Conservation (phyloP, 169 alveolate genomes). For the Cryptosporidium ryanae region DNA sequence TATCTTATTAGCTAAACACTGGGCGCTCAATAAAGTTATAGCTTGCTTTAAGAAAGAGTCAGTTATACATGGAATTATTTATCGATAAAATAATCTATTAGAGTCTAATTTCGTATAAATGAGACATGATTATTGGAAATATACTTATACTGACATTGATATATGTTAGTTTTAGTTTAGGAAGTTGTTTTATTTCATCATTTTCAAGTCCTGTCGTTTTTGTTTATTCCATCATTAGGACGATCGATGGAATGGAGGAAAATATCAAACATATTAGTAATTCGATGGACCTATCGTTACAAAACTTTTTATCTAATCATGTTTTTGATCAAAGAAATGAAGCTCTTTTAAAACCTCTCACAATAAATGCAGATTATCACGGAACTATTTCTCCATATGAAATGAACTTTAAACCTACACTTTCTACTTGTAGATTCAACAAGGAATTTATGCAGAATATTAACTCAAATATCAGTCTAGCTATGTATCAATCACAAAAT, state of each 20-base stretch:
- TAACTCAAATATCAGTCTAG: no score
- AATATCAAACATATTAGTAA: conserved; percentile 63
- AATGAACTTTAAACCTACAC: conserved; percentile 37
- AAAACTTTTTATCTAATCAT: conserved; percentile 64
- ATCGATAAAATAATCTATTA: no score
- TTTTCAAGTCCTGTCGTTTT: conserved; percentile 47
- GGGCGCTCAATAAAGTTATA: no score
- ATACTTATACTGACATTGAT: background rate
- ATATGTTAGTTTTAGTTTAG: background rate
- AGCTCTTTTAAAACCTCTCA: background rate
- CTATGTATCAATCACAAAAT: no score
- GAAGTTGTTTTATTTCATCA: conserved; percentile 30
- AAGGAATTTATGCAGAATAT: background rate
- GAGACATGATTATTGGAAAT: no score
- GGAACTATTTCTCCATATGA: conserved; percentile 44
- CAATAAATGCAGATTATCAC: conserved; percentile 53
- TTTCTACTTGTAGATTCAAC: background rate
- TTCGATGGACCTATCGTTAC: conserved; percentile 61
- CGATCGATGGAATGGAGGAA: conserved; percentile 67
- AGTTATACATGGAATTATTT: no score
- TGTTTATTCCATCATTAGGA: conserved; percentile 46
- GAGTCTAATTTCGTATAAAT: no score
- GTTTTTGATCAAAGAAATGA: background rate
- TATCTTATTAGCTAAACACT: no score
- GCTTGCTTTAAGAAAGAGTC: no score